Evolutionary conservation across 768 basidiomycete species (phyloP), one percentile per base, ranked within the genome.

Genomic region (Thelephora aurantiotincta): DNA sequence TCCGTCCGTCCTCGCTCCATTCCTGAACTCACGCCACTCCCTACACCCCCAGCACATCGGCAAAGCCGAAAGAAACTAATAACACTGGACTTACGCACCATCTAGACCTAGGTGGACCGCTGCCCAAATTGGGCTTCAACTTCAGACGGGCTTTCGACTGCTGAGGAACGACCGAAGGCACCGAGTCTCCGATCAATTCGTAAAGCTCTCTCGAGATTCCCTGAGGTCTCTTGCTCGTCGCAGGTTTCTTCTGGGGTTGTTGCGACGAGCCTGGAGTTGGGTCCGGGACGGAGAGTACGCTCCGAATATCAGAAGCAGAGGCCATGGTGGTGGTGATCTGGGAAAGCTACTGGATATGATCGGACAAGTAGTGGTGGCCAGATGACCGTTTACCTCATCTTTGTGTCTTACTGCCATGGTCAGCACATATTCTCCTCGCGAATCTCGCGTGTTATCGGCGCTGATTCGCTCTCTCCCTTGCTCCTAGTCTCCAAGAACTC

Each of bases 131-230:
- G 2, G 89, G 88, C 53, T 88, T 84, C 63, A 90, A 84, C 59
- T 92, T 92, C 49, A 93, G 74, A 47, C 80, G 78, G 33, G 88
- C 86, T 60, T 88, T 86, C 22, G 82, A 72, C 50, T 82, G 73
- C 55, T 86, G 81, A 33, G 85, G 75, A 0, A 80, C 82, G 44
- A 98, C 73, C 2, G 84, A 80, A 0, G 94, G 92, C 11, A 85
- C 84, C 43, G 88, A 85, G 50, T 89, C 80, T n/a, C 94, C 94
- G 54, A 99, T 97, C 50, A 99, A 77, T 1, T 86, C 81, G 65
- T 86, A 97, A 2, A 99, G 73, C 63, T 97, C 93, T 54, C 92
- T 72, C 0, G 91, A 83, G 51, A 97, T 92, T 16, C 94, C 93
- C 16, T 91, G 88, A 3, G 87, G 87, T 63, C 86, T 89, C 57